Conservation (phyloP, 1,284 basidiomycete species). For the Vanrija humicola region DNA sequence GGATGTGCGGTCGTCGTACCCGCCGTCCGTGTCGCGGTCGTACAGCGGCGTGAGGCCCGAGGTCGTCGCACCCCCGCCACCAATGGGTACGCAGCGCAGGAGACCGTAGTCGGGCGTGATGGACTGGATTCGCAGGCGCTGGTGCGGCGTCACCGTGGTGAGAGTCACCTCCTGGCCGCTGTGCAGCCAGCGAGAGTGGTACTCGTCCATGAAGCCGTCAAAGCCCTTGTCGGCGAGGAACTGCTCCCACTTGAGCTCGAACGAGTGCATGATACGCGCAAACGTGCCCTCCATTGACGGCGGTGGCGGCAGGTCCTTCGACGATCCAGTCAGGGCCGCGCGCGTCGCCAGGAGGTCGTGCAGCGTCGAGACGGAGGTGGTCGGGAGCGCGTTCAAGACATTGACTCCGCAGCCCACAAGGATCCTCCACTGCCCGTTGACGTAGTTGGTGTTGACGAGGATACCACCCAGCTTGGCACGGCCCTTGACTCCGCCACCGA, state of each 20-base stretch:
- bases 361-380: constrained; percentile 74
- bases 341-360: constrained; percentile 36
- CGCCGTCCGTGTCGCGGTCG: constrained; percentile 31
- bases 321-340: constrained; percentile 4
- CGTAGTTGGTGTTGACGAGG: constrained; percentile 82
- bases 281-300: constrained; percentile 71
- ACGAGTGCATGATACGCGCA: constrained; percentile 70
- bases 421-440: constrained; percentile 66
- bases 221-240: constrained; percentile 69
- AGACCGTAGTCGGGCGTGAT: constrained; percentile 86
- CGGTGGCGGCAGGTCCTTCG: constrained; percentile 39
- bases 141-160: constrained; percentile 67
- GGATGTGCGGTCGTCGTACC: constrained; percentile 32
- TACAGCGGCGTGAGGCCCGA: constrained; percentile 43
- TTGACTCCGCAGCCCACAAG: constrained; percentile 89
- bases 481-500: constrained; percentile 51
- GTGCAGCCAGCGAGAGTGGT: constrained; percentile 80
- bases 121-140: constrained; percentile 70
- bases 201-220: constrained; percentile 70
- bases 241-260: constrained; percentile 70
- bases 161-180: constrained; percentile 82
- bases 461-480: constrained; percentile 78
- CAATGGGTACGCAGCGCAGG: constrained; percentile 69
- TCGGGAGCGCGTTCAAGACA: constrained; percentile 75
- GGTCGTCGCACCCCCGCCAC: constrained; percentile 37